These are phyloP conservation scores for Hypoxylon lienhwacheense DNA, from an alignment of 495 filamentous ascomycete species.

Conservation along the genomic window DNA sequence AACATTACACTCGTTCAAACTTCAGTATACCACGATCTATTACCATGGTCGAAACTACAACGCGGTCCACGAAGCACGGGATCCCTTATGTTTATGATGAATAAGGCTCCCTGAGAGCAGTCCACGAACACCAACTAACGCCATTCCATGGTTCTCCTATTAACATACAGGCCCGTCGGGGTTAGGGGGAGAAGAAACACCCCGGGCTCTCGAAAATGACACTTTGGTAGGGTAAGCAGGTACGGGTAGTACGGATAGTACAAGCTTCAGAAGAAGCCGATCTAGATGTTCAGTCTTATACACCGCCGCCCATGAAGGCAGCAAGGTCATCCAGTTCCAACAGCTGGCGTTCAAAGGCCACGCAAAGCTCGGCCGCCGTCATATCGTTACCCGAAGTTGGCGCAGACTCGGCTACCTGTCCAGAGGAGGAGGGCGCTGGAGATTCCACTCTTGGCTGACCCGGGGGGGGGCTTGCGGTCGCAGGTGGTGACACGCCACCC, in stretches of 20 bases:
- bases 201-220: not conserved
- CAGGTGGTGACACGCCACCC: conserved; percentile 45
- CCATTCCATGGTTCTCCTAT: conserved; percentile 28
- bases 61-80: not conserved
- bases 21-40: not conserved
- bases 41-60: conserved; percentile 4
- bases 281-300: conserved; percentile 35
- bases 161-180: conserved; percentile 27
- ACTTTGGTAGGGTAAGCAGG: not conserved
- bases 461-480: conserved; percentile 47
- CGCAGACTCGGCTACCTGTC: conserved; percentile 25
- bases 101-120: conserved; percentile 3
- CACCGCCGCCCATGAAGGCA: conserved; percentile 57
- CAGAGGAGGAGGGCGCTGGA: conserved; percentile 41
- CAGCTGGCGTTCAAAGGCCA: conserved; percentile 53
- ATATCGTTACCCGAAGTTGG: conserved; percentile 44
- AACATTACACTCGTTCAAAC: not conserved
- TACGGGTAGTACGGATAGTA: conserved; percentile 14
- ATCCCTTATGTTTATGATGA: not conserved
- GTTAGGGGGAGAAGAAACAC: too few species aligned
- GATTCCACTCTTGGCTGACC: conserved; percentile 44
- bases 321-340: conserved; percentile 55
- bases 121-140: conserved; percentile 26
- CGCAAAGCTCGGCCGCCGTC: conserved; percentile 52
- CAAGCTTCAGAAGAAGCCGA: conserved; percentile 3